Base-by-base conservation (phyloP, 2,329 filamentous ascomycete species). In the Penicillium freii region DNA sequence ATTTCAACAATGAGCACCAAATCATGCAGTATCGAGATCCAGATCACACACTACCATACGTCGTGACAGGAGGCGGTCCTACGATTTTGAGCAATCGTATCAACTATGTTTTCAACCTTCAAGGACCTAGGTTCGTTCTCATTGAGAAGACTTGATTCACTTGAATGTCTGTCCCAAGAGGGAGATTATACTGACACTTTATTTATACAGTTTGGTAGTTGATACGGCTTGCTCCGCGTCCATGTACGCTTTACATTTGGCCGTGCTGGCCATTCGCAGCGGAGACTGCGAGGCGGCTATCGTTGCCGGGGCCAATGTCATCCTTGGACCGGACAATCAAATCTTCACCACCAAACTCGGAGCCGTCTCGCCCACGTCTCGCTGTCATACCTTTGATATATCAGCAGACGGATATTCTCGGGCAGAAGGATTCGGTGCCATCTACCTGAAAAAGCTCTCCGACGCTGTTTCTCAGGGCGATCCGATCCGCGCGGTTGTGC, bases 211-310 rank as follows among this genome's bases (percentile, higher is more conserved):
- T 40, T 60, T 71, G 60, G 66, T 65, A 0, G 63, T 77, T 6
- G 68, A 72, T n/a, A 79, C 77, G 0, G 77, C 71, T 0, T 78
- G 77, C 48, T 77, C 75, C 0, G 70, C 74, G 1, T 69, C 73
- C 4, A 46, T 78, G 9, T 64, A 71, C 1, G 69, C 58, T 11
- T 58, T 78, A 4, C 67, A 78, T 51, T 62, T 71, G 38, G 76
- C 76, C 4, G 74, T 72, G 13, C 63, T 67, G 17, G 66, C 63
- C 13, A 38, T 68, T 15, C 60, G 59, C 45, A 43, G 51, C 4
- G 43, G 57, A 42, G 63, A 67, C n/a, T 59, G 59, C 34, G 58
- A 59, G 61, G 66, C 51, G 23, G 56, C 57, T 11, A 15, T 25
- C 25, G 19, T 39, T 21, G 45, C 29, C 21, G 39, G 21, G 13